Percentiles rank a stretch among this genome's conserved stretches.
phyloP scores from a whole-genome alignment of 805 yeast species.

The Monosporozyma aquatica region DNA sequence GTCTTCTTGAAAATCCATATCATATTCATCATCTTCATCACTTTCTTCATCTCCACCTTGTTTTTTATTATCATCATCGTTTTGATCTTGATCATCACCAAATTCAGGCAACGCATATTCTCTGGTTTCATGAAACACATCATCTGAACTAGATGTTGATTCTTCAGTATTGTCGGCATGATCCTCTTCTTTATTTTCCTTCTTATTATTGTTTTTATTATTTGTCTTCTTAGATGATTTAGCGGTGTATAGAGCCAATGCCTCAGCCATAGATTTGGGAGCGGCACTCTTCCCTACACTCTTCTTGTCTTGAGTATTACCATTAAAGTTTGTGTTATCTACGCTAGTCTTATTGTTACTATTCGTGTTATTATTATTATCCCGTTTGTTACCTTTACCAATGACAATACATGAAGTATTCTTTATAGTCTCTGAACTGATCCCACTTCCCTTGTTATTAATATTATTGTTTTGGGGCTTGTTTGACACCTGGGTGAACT shows the following conservation, averaged over 20 bases:
- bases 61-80: not conserved
- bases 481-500: constrained; percentile 35
- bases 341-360: too few relatives aligned
- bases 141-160: constrained; percentile 11
- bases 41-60: not conserved
- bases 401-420: constrained; percentile 45
- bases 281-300: constrained; percentile 54
- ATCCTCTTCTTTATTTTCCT: constrained; percentile 10
- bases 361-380: not conserved
- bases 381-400: constrained; percentile 6
- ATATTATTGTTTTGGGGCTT: too few relatives aligned
- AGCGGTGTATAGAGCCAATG: constrained; percentile 31
- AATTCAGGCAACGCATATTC: constrained; percentile 7
- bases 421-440: constrained; percentile 5
- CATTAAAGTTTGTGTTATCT: too few relatives aligned
- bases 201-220: not conserved
- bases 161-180: not conserved
- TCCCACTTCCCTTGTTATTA: not conserved
- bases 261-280: constrained; percentile 42
- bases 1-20: not conserved
- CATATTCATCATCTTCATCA: constrained; percentile 3
- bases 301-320: too few relatives aligned
- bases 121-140: constrained; percentile 17
- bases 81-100: not conserved
- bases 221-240: not conserved